These are phyloP conservation scores for Scheffersomyces insectosa DNA, from an alignment of 1,139 yeast species.

Conservation along the genomic window DNA sequence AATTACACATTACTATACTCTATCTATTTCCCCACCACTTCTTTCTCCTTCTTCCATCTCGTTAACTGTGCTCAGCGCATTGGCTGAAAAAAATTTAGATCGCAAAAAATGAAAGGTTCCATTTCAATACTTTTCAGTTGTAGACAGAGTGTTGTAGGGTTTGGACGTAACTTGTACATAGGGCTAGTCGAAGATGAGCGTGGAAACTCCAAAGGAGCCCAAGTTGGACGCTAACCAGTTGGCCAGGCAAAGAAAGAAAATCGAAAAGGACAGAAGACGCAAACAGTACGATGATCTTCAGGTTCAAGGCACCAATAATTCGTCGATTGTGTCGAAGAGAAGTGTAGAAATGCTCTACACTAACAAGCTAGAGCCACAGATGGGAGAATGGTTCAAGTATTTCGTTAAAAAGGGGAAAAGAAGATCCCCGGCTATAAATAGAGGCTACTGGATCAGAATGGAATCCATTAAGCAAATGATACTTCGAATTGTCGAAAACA, in stretches of 20 bases:
- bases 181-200: too few relatives aligned
- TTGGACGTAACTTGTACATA: too few relatives aligned
- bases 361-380: conserved; percentile 37
- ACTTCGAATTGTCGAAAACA: conserved; percentile 37
- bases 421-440: conserved; percentile 76
- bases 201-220: background rate
- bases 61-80: background rate
- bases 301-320: conserved; percentile 80
- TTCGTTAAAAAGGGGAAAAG: conserved; percentile 71
- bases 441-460: conserved; percentile 86
- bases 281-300: conserved; percentile 59
- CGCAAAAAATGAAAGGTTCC: background rate
- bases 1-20: too few relatives aligned
- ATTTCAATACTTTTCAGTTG: background rate
- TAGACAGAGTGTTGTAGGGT: too few relatives aligned
- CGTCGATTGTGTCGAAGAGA: conserved; percentile 80
- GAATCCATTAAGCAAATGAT: conserved; percentile 62
- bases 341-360: conserved; percentile 72
- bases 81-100: too few relatives aligned
- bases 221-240: conserved; percentile 16
- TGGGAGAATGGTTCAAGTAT: conserved; percentile 47
- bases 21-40: too few relatives aligned
- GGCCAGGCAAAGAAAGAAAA: conserved; percentile 36
- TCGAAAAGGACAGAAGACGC: conserved; percentile 49
- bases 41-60: too few relatives aligned